Evolutionary conservation across 495 filamentous ascomycete species (phyloP), one percentile per base, ranked within the genome.

Genomic region (Penicillium antarcticum): DNA sequence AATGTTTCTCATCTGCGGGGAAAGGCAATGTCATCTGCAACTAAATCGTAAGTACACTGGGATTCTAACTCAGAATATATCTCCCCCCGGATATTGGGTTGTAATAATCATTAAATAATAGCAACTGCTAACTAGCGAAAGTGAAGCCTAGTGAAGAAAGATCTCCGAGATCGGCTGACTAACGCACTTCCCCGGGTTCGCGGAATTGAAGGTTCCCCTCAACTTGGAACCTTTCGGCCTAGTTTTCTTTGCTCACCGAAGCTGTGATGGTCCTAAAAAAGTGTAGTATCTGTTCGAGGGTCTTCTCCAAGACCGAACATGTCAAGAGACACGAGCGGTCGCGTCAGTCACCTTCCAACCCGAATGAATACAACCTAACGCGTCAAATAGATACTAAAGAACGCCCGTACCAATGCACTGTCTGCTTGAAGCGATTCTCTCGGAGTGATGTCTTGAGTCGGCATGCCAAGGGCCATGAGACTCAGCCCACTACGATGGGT

Each of bases 231-330:
- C 36, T 35, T 44, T 42, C 39, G 31, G 33, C 42, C 33, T 42
- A 31, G 31, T 40, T 47, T 45, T 51, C 34, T 42, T 46, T 40
- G 31, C 21, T 43, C 21, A 11, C 31, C 3, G 13, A 24, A 43
- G 48, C 13, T 37, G 40, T 58, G 49, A 75, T 77, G 74, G 73
- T 77, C 55, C 58, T 77, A 48, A 72, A 68, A 62, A 74, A 79
- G 62, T 80, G 77, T 53, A 68, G 58, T 33, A 72, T 77, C 48
- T 80, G 77, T 65, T 74, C 76, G 48, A 68, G 75, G 40, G 72
- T 68, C 45, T 80, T 79, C 65, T 75, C 74, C 57, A 80, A 80
- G 61, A 77, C 75, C 14, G 77, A 80, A 56, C 77, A 80, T 66
- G 72, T 74, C 55, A 79, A 78, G 54, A 73, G 77, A 18, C 77